Percentiles rank a stretch among this genome's conserved stretches.
Conservation (phyloP, 2,329 filamentous ascomycete species). For the Chaetomium globosum region DNA sequence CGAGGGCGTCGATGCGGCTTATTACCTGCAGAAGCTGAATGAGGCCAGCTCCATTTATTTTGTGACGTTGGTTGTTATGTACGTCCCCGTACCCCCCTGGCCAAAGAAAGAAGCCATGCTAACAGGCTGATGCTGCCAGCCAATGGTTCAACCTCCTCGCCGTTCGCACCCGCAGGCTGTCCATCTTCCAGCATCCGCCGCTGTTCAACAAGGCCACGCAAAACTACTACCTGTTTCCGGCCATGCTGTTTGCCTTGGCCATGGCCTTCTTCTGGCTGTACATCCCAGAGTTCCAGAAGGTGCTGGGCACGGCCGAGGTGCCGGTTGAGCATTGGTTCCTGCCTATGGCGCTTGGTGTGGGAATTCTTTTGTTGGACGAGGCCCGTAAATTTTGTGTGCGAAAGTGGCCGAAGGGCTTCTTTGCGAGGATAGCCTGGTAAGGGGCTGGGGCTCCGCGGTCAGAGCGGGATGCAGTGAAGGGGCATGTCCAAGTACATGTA, state of each 20-base stretch:
- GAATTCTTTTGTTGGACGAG: constrained; percentile 16
- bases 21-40: constrained; percentile 51
- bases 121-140: no score
- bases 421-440: constrained; percentile 18
- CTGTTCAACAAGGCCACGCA: neutral
- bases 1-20: constrained; percentile 52
- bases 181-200: constrained; percentile 13
- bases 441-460: no score
- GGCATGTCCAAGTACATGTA: neutral
- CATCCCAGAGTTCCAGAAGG: constrained; percentile 16
- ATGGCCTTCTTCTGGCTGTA: constrained; percentile 20
- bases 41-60: constrained; percentile 57
- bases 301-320: constrained; percentile 19
- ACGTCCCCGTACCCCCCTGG: no score
- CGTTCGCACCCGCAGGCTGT: constrained; percentile 19
- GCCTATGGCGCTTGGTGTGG: constrained; percentile 12
- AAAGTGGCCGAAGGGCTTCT: constrained; percentile 9
- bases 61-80: constrained; percentile 45
- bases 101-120: no score
- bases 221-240: constrained; percentile 15
- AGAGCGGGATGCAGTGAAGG: no score
- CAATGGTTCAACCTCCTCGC: constrained; percentile 23
- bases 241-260: constrained; percentile 14
- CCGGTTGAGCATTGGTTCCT: constrained; percentile 22
- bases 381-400: constrained; percentile 12